Evolutionary conservation across 352 stramenopile genomes (phyloP), one percentile per base, ranked within the genome.

Genomic region (Globisporangium echinulatum): DNA sequence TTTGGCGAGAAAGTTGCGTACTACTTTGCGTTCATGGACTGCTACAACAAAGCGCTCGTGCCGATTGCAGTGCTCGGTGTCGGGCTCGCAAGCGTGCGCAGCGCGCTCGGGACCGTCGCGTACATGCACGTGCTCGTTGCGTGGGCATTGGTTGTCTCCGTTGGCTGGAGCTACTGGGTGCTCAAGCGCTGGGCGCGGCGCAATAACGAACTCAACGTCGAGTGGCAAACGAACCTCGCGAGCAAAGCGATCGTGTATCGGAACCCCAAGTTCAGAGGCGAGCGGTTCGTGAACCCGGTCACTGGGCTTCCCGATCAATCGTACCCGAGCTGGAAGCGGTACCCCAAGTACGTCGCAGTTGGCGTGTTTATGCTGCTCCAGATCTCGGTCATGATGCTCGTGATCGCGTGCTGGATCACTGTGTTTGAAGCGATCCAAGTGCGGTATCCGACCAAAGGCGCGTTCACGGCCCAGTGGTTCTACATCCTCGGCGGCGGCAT

Each of bases 11-110:
- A 90, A 56, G 82, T 94, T 15, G 82, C 82, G 17, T 94, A 88
- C 63, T 94, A 94, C 57, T 94, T 94, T 47, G 80, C 81, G 9
- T 94, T 91, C 61, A 87, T 88, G 63, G 80, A 91, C 69, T 90
- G 85, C 51, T 94, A 94, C 80, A 94, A 92, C 68, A 94, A 90
- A 61, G 66, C 79, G 49, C 64, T 94, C 37, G 61, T 89, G 9
- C 84, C 82, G n/a, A 85, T 94, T 50, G 84, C 84, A 1, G 57
- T 92, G 37, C 60, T 94, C 5, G 84, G 84, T 2, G 66, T 93
- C 38, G 38, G 90, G 40, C 65, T 93, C 50, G 87, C 82, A 40
- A 85, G 74, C 54, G 70, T 92, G 17, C 80, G 79, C 33, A 59
- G 72, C 15, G 56, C 71, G 15, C 79, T 94, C 61, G 77, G 82